A percentile compares a stretch with the other conserved stretches of the same genome.
phyloP scores from a whole-genome alignment of 495 filamentous ascomycete species.

The Podospora pseudopauciseta region DNA sequence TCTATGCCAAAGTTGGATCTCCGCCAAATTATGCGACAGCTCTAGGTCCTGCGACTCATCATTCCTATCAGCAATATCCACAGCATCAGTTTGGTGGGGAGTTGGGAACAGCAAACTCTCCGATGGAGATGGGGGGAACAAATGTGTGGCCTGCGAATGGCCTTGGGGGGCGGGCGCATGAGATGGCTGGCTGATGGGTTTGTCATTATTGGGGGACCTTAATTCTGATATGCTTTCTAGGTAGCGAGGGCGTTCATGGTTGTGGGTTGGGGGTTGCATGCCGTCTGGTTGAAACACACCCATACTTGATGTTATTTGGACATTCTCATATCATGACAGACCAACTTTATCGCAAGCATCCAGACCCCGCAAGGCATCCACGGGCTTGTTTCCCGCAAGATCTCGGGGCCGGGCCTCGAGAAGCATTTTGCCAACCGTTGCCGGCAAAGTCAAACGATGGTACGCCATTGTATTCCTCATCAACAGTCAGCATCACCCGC shows the following conservation, averaged over 20 bases:
- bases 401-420: background rate
- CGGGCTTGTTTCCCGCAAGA: background rate
- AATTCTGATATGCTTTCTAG: background rate
- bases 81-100: background rate
- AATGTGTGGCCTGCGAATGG: background rate
- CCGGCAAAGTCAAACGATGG: background rate
- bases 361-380: no score
- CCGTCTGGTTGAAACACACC: no score
- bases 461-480: background rate
- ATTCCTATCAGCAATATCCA: background rate
- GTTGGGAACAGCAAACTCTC: background rate
- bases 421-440: background rate
- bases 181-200: background rate
- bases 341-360: no score
- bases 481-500: background rate
- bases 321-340: no score
- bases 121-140: background rate
- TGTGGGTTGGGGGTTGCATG: no score
- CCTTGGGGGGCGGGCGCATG: background rate
- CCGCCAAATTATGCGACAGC: background rate
- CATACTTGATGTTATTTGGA: no score
- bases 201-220: background rate
- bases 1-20: background rate
- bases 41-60: background rate
- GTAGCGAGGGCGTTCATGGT: background rate